These are phyloP conservation scores for Backusella sp. DNA, from an alignment of 192 early-diverging fungal species.

Conservation along the genomic window DNA sequence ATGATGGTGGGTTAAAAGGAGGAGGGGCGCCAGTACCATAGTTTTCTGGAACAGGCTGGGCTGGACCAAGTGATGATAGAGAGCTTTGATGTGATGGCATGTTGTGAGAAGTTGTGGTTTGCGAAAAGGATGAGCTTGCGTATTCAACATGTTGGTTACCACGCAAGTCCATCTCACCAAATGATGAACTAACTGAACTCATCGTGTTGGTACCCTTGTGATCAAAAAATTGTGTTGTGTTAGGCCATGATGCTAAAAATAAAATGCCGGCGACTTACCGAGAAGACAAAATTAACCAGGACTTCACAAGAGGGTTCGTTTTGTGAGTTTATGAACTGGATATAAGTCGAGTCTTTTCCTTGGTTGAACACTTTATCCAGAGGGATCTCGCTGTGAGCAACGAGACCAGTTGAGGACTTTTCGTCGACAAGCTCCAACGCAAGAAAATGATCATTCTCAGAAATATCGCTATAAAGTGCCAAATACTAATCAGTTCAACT, in stretches of 20 bases:
- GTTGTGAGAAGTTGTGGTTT: not conserved
- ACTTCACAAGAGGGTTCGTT: constrained; percentile 6
- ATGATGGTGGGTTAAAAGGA: constrained; percentile 24
- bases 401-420: constrained; percentile 10
- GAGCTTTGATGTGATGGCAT: not conserved
- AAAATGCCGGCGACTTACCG: not conserved
- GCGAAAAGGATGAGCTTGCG: not conserved
- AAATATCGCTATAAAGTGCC: constrained; percentile 15
- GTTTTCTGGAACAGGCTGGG: constrained; percentile 20
- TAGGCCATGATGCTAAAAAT: not conserved
- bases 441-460: constrained; percentile 13
- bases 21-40: constrained; percentile 34
- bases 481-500: not conserved
- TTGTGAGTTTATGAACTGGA: not conserved
- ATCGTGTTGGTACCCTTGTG: not conserved
- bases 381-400: constrained; percentile 20
- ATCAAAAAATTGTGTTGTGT: not conserved
- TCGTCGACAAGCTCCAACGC: constrained; percentile 36
- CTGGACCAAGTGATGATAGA: constrained; percentile 21
- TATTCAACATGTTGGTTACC: not conserved
- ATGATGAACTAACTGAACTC: not conserved
- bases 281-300: not conserved
- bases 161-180: not conserved
- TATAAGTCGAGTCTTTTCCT: not conserved
- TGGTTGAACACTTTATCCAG: not conserved